Evolutionary conservation across 31 red algal species (phyloP).

Genomic region (Odonthalia washingtoniensis): DNA sequence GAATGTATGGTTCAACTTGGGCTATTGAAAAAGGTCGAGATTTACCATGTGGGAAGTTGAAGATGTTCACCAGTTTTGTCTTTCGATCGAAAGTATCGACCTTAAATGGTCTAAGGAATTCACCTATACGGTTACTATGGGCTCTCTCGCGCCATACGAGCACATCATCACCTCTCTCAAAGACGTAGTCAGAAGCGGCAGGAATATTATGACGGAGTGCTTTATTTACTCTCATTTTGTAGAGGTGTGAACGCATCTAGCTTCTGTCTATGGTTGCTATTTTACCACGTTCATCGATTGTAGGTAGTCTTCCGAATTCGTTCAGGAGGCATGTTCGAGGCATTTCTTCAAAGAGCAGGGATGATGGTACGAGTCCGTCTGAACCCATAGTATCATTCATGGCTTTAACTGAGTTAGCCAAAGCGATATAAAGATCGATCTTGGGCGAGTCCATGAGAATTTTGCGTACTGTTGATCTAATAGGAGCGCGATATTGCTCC

Average conservation of each 20-base stretch:
- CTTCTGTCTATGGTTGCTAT: not conserved
- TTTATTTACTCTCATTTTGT: not conserved
- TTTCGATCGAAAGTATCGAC: too few species aligned
- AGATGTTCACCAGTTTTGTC: too few species aligned
- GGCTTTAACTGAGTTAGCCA: slow-evolving; percentile 2
- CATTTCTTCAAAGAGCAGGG: slow-evolving; percentile 26
- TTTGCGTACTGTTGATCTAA: slow-evolving; percentile 37
- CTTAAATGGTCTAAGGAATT: too few species aligned
- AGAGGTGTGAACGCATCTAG: not conserved
- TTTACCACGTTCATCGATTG: not conserved
- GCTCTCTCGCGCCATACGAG: not conserved
- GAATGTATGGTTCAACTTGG: too few species aligned
- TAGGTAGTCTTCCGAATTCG: not conserved
- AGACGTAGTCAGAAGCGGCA: too few species aligned
- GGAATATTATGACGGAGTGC: too few species aligned
- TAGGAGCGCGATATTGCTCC: slow-evolving; percentile 29
- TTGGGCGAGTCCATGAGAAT: not conserved
- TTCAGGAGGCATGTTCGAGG: not conserved
- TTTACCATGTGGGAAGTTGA: too few species aligned
- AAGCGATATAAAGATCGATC: not conserved
- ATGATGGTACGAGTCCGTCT: slow-evolving; percentile 6
- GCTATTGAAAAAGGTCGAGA: too few species aligned
- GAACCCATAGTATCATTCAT: slow-evolving; percentile 47
- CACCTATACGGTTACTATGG: not conserved
- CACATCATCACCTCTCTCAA: too few species aligned